Evolutionary conservation across 805 yeast genomes (phyloP), one percentile per base, ranked within the genome.

Genomic region (Wickerhamiella cacticola): DNA sequence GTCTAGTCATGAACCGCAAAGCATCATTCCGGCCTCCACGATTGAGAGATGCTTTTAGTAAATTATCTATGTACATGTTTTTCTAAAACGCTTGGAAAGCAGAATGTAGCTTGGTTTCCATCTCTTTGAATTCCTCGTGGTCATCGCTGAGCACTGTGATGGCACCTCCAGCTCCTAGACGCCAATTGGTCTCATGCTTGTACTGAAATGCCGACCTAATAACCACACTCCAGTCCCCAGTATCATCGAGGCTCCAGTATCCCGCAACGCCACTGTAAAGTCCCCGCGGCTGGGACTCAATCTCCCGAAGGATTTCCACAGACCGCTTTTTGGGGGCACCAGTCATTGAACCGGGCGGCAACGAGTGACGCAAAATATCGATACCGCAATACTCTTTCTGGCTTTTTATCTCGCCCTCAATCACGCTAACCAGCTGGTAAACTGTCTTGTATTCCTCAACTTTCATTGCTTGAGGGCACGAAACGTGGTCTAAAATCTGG

Each of bases 271-370:
- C 99, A 50, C 95, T 83, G 60, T 92, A 92, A 1, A 89, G 64
- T 0, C 97, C 97, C 56, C 97, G 73, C 31, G 74, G 62, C 13
- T 65, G 71, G 9, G 63, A 55, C 56, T 82, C 92, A 5, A 82
- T 62, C 0, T 61, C 59, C 51, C 80, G 82, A 24, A 92, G 68
- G 3, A 94, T 62, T 62, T 89, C 92, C 5, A 92, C 94, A 0
- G 96, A 85, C 50, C 95, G 73, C 56, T 80, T 82, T 66, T 92
- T 92, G 2, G 99, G 99, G 0, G 99, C 99, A 2, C 99, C 99
- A 0, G 99, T 92, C 99, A 92, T 92, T 0, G 97, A 89, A 0
- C 99, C 99, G 0, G 99, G 96, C 2, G 99, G 98, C 29, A 94
- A 67, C 0, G 95, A 78, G 50, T 76, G 76, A 18, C 77, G 73